Evolutionary conservation across 2,329 filamentous ascomycete species (phyloP).

Genomic region (Cercospora sp.): DNA sequence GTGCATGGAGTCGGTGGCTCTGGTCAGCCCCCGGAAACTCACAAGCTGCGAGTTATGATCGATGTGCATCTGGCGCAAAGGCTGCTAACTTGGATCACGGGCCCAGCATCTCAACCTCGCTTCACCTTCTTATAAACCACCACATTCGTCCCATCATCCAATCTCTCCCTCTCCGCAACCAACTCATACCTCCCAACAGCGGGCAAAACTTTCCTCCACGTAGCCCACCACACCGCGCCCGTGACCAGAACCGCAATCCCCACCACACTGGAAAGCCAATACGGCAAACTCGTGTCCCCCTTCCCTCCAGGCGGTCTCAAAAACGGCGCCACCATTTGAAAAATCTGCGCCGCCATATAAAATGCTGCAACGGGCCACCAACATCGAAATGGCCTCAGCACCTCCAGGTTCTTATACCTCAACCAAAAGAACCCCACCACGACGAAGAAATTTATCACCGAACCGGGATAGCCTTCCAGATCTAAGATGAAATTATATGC

Average conservation of each 20-base stretch:
- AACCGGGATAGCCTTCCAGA: conserved; percentile 66
- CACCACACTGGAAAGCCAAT: conserved; percentile 48
- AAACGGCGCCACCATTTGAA: conserved; percentile 47
- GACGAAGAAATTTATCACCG: conserved; percentile 60
- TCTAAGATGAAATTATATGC: conserved; percentile 68
- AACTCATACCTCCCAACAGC: conserved; percentile 4
- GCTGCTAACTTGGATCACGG: background rate
- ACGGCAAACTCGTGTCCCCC: conserved; percentile 46
- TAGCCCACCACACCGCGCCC: conserved; percentile 15
- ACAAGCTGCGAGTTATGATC: background rate
- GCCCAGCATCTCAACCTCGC: background rate
- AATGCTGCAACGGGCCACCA: conserved; percentile 60
- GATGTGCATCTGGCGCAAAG: background rate
- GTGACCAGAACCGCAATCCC: conserved; percentile 41
- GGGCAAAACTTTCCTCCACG: conserved; percentile 13
- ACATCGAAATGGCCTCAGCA: conserved; percentile 64
- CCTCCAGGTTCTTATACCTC: conserved; percentile 58
- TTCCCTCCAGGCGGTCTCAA: conserved; percentile 45
- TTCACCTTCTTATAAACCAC: conserved; percentile 12
- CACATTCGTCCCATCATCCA: conserved; percentile 8
- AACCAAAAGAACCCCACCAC: conserved; percentile 62
- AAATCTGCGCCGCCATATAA: conserved; percentile 41
- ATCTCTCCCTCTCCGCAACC: conserved; percentile 5
- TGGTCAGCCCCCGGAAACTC: background rate
- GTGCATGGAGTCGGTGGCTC: background rate